These are phyloP conservation scores for Neurospora sublineolata DNA, from an alignment of 495 filamentous ascomycete genomes.

Conservation along the genomic window DNA sequence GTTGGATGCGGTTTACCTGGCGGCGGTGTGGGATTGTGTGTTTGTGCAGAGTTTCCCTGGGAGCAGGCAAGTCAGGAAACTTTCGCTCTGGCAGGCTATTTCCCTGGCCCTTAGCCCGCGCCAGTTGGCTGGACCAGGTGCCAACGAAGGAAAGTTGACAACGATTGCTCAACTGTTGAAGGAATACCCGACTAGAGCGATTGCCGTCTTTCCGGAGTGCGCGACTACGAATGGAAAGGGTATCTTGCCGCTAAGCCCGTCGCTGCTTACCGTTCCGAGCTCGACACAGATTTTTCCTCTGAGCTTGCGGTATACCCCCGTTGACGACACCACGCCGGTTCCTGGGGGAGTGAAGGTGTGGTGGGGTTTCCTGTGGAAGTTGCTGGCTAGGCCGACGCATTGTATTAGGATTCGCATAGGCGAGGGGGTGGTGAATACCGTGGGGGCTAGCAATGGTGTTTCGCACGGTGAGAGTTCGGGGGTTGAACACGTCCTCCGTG, in stretches of 20 bases:
- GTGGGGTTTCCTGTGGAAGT: constrained; percentile 63
- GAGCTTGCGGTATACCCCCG: constrained; percentile 73
- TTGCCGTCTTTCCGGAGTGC: constrained; percentile 85
- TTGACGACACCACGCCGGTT: constrained; percentile 83
- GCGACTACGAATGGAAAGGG: constrained; percentile 87
- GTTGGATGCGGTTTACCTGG: constrained; percentile 89
- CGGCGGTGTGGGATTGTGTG: constrained; percentile 89
- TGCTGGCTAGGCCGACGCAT: constrained; percentile 77
- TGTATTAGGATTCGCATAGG: constrained; percentile 84
- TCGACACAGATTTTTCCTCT: constrained; percentile 74
- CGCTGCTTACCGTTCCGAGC: constrained; percentile 52
- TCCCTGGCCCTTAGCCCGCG: constrained; percentile 58
- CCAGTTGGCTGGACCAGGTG: constrained; percentile 33
- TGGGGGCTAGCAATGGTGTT: constrained; percentile 17
- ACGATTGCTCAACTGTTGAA: constrained; percentile 49
- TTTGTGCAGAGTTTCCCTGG: constrained; percentile 75
- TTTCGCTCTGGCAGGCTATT: constrained; percentile 66
- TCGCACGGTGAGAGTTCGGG: constrained; percentile 8
- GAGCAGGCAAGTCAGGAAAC: constrained; percentile 57
- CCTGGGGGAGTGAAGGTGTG: constrained; percentile 45
- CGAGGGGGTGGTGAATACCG: constrained; percentile 44
- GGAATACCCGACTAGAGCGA: constrained; percentile 56
- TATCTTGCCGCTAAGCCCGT: constrained; percentile 72
- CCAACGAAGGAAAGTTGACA: constrained; percentile 35
- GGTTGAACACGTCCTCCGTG: constrained; percentile 24